A percentile compares a stretch with the other conserved stretches of the same genome.
Conservation (phyloP, 768 basidiomycete genomes). For the Astraeus odoratus region DNA sequence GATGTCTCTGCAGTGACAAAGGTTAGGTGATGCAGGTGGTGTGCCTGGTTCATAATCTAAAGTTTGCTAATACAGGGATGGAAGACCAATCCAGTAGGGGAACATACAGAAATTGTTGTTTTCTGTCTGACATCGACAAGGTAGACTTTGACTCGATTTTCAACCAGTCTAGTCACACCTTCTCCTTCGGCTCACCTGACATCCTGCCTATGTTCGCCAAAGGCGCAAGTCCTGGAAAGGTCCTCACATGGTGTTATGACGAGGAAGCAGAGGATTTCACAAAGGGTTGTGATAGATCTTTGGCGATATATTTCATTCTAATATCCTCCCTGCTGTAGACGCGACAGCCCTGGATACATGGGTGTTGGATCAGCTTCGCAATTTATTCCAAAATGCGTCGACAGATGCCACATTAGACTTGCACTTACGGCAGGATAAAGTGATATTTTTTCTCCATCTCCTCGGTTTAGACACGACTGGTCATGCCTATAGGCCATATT, state of each 20-base stretch:
- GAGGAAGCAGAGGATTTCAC: conserved; percentile 83
- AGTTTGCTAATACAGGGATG: conserved; percentile 48
- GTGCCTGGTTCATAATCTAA: conserved; percentile 3
- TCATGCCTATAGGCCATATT: conserved; percentile 80
- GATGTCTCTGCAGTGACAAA: conserved; percentile 85
- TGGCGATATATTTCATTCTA: not conserved
- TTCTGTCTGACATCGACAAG: conserved; percentile 15
- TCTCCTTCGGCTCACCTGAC: conserved; percentile 83
- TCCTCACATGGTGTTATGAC: conserved; percentile 70
- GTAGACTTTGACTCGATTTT: conserved; percentile 86
- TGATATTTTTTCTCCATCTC: conserved; percentile 78
- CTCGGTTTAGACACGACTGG: conserved; percentile 84
- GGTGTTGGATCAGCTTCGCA: conserved; percentile 65
- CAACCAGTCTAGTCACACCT: conserved; percentile 72
- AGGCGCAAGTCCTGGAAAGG: conserved; percentile 64
- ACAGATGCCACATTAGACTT: conserved; percentile 39
- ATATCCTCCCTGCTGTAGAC: conserved; percentile 34
- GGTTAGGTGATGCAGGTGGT: conserved; percentile 30
- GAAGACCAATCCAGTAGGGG: conserved; percentile 71
- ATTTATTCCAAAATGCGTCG: conserved; percentile 59
- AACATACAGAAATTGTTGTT: not conserved
- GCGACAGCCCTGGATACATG: conserved; percentile 73
- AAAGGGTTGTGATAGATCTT: conserved; percentile 42
- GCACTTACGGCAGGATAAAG: conserved; percentile 49
- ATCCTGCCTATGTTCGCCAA: conserved; percentile 82